Evolutionary conservation across 2,329 filamentous ascomycete genomes (phyloP), one percentile per base, ranked within the genome.

Genomic region (Cladosporium phlei): DNA sequence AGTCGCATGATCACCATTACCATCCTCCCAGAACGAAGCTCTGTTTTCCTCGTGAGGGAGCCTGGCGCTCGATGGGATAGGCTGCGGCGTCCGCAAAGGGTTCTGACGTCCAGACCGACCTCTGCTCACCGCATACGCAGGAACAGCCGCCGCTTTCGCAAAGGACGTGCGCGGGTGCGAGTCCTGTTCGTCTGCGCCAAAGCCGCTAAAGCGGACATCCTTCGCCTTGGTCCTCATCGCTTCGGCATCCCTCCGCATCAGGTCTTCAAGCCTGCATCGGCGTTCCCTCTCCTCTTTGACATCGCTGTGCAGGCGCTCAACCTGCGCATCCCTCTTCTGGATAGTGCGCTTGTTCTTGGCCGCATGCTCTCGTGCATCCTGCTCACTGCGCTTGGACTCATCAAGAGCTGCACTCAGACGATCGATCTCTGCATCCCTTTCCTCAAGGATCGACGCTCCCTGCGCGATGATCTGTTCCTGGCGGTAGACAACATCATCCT

Each of bases 401-500:
- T 24, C 29, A 9, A 40, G 16, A 14, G 17, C 30, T 10, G 14
- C 10, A 19, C 28, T n/a, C 14, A 39, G 24, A 2, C 28, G 21
- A 11, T 47, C 45, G 11, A 39, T 33, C 17, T 47, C 45, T 11
- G 35, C 45, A 22, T 47, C 45, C 11, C 45, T 21, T 8, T 39
- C 28, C 14, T 47, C n/a, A 14, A 47, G 29, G 8, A 47, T 47
- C 21, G 16, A 14, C 29, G 27, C 29, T 9, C 45, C 45, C 16
- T 29, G 35, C 10, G 37, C 45, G 27, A 47, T 47, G 29, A 47
- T 34, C 17, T 32, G 22, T 14, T 47, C 35, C 21, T 47, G 45
- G 4, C 35, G 16, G 16, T 32, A 34, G 4, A 40, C 28, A 9
- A 47, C 21, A 7, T 17, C 28, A 28, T 16, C 29, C 14, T 47